Evolutionary conservation across 164 flowering plant species (phyloP), one percentile per base, ranked within the genome.

Genomic region (Magnolia changhungtana): DNA sequence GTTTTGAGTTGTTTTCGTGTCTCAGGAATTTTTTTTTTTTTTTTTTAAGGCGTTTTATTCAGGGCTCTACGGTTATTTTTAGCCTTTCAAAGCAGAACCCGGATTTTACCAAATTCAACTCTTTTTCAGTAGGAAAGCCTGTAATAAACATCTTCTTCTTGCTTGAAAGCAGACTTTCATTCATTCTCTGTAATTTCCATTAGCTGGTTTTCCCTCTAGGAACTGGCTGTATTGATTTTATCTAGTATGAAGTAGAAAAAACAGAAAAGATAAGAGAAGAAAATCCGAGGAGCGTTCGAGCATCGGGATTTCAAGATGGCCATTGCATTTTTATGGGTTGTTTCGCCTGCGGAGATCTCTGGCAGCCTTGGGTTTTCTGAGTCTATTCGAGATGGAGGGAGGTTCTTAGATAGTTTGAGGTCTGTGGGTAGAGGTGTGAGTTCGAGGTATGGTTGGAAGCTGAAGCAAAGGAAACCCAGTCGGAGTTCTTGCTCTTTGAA

Each of bases 281-380:
- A 24, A 11, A 69, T 14, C 23, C 51, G 20, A 13, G 9, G 18
- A 29, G 18, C 14, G 51, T 16, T 9, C 31, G 50, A 59, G 27
- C 3, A 24, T 31, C 11, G 3, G 31, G 9, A 11, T 37, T 64
- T 21, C 67, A 81, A 50, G 49, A 88, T 89, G 94, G 78, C 91
- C 77, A 81, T 78, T 71, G 81, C 86, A 66, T 20, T 84, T 21
- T 49, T 85, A 11, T 85, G 86, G 88, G 85, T 84, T 72, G 80
- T 74, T 27, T 76, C 88, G 21, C 86, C 89, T 8, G 73, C 85
- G 50, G 89, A 89, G 67, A 68, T 81, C 58, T 83, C 82, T 50
- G 79, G 61, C 24, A 71, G 75, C 73, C 75, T 80, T 75, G 86
- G 88, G 9, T 81, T 84, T 64, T 27, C 82, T 8, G 88, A 88